A percentile compares a stretch with the other conserved stretches of the same genome.
These are phyloP conservation scores for Mixia osmundae DNA, from an alignment of 1,284 basidiomycete species.

Conservation along the genomic window DNA sequence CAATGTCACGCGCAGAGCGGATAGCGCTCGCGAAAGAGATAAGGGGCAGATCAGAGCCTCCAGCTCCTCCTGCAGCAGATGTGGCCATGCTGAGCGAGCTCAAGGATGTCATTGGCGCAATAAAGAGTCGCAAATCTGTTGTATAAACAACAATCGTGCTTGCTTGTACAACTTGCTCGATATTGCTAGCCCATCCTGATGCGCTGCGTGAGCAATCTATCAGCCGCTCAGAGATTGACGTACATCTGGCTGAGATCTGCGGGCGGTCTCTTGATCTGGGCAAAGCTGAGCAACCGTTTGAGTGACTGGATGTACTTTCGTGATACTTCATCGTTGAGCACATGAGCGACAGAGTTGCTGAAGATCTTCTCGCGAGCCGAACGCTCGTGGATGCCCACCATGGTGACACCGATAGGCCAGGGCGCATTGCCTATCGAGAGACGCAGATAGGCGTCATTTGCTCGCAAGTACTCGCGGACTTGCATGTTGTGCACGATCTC, in stretches of 20 bases:
- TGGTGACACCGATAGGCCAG: conserved; percentile 98
- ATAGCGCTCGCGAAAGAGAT: too few relatives aligned
- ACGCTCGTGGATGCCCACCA: conserved; percentile 90
- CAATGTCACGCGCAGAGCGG: too few relatives aligned
- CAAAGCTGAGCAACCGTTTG: conserved; percentile 76
- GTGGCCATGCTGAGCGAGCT: too few relatives aligned
- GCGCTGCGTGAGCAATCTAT: too few relatives aligned
- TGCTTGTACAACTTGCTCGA: too few relatives aligned
- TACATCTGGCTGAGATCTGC: conserved; percentile 33
- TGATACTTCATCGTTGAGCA: conserved; percentile 94
- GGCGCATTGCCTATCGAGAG: conserved; percentile 95
- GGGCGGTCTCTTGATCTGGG: conserved; percentile 81
- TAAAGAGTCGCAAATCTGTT: too few relatives aligned
- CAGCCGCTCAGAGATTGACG: too few relatives aligned
- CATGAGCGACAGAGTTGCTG: conserved; percentile 87
- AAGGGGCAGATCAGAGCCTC: too few relatives aligned
- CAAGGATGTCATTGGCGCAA: too few relatives aligned
- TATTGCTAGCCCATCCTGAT: too few relatives aligned
- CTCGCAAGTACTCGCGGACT: conserved; percentile 71
- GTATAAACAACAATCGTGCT: too few relatives aligned
- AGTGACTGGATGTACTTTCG: conserved; percentile 96
- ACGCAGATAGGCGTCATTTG: conserved; percentile 90
- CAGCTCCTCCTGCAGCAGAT: too few relatives aligned
- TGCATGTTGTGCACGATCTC: conserved; percentile 97
- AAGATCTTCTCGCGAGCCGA: conserved; percentile 93